phyloP scores from a whole-genome alignment of 2,329 filamentous ascomycete species.

The Aspergillus texensis region DNA sequence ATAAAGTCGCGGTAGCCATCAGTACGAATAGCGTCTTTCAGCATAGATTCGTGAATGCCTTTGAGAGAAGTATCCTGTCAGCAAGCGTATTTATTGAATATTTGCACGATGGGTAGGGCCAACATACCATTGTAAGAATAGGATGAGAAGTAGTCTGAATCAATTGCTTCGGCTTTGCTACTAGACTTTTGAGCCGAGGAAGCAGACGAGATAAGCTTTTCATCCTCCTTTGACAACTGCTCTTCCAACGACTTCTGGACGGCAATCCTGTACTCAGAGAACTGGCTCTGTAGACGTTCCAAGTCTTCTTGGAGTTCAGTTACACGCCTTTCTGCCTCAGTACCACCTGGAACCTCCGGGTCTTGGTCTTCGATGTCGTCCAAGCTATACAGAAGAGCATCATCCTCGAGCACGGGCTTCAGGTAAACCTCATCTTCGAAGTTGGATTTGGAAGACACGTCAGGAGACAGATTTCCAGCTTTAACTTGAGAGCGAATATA shows the following conservation, averaged over 20 bases:
- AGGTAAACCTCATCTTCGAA: conserved; percentile 81
- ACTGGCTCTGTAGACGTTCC: conserved; percentile 61
- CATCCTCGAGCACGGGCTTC: conserved; percentile 83
- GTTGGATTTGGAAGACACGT: conserved; percentile 61
- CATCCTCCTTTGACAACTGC: conserved; percentile 62
- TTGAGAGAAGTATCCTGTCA: conserved; percentile 13
- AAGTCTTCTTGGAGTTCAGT: conserved; percentile 66
- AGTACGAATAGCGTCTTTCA: conserved; percentile 85
- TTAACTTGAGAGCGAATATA: conserved; percentile 57
- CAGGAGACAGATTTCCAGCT: conserved; percentile 50
- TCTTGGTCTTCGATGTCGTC: conserved; percentile 68
- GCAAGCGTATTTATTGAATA: background rate
- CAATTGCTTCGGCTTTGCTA: conserved; percentile 52
- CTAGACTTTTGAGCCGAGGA: conserved; percentile 32
- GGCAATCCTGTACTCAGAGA: conserved; percentile 65
- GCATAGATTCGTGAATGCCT: conserved; percentile 95
- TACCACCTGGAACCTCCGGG: conserved; percentile 28
- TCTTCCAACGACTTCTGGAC: conserved; percentile 69
- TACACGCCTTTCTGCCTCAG: conserved; percentile 50
- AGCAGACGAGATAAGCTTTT: conserved; percentile 34
- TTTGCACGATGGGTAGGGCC: background rate
- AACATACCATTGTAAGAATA: conserved; percentile 68
- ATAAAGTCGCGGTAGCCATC: conserved; percentile 95
- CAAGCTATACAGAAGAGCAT: conserved; percentile 83
- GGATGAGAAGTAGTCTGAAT: conserved; percentile 65